These are phyloP conservation scores for Kalanchoe fedtschenkoi DNA, from an alignment of 164 flowering plant genomes.

Conservation along the genomic window DNA sequence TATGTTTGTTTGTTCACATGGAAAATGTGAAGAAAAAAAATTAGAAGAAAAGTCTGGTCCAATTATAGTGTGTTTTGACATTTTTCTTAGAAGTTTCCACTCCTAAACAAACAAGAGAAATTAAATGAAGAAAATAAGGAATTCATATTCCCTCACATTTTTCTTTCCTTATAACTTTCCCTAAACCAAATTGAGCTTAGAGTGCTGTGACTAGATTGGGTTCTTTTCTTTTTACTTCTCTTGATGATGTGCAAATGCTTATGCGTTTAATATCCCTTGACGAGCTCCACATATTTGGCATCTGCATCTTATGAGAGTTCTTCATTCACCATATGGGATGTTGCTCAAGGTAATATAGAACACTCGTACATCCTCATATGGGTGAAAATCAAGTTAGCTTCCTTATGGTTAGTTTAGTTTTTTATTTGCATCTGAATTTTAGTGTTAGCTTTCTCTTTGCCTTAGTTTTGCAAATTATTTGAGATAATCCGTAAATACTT, in stretches of 20 bases:
- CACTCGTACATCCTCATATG: neutral
- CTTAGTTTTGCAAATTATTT: neutral
- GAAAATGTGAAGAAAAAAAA: too few relatives aligned
- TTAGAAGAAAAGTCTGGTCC: too few relatives aligned
- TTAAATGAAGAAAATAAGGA: too few relatives aligned
- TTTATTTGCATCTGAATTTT: neutral
- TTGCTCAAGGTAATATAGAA: conserved; percentile 65
- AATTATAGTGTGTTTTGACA: too few relatives aligned
- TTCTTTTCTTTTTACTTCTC: neutral
- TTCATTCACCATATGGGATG: conserved; percentile 95
- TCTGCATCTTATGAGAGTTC: conserved; percentile 88
- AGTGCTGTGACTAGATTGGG: too few relatives aligned
- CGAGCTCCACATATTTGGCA: conserved; percentile 66
- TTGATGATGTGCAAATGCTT: neutral
- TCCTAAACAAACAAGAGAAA: too few relatives aligned
- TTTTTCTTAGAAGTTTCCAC: too few relatives aligned
- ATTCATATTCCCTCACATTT: too few relatives aligned
- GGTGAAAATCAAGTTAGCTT: neutral
- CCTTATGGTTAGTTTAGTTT: neutral
- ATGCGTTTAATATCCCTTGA: conserved; percentile 30
- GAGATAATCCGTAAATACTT: neutral
- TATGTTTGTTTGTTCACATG: too few relatives aligned
- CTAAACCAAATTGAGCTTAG: too few relatives aligned
- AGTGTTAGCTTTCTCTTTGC: neutral
- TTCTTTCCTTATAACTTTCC: too few relatives aligned